Percentiles rank a stretch among this genome's conserved stretches.
phyloP scores from a whole-genome alignment of 2,329 filamentous ascomycete genomes.

The Cladosporium velox region DNA sequence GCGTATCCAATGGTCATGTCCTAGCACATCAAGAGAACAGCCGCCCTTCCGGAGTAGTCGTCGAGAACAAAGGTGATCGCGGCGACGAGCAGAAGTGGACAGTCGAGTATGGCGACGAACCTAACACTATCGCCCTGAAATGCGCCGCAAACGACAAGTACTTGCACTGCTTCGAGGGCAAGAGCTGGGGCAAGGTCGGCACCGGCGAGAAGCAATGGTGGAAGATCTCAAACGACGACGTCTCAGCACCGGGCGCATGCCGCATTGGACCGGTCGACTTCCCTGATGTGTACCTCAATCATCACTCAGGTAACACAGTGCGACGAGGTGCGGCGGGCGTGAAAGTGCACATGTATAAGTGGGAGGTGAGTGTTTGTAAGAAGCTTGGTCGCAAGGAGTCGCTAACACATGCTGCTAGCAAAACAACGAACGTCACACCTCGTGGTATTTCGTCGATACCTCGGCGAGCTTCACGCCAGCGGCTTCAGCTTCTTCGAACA shows the following conservation, averaged over 20 bases:
- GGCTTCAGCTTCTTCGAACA: not conserved
- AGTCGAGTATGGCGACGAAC: slow-evolving; percentile 12
- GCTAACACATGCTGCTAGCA: not conserved
- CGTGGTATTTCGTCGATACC: slow-evolving; percentile 19
- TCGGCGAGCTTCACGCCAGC: slow-evolving; percentile 10
- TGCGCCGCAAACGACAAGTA: slow-evolving; percentile 11
- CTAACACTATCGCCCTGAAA: slow-evolving; percentile 11
- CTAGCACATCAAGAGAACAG: not conserved
- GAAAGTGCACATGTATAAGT: slow-evolving; percentile 17
- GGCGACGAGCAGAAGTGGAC: slow-evolving; percentile 19
- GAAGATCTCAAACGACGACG: slow-evolving; percentile 14
- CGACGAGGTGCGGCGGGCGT: slow-evolving; percentile 3
- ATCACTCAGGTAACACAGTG: not conserved
- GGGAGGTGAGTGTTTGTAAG: slow-evolving; percentile 7
- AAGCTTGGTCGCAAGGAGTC: not conserved
- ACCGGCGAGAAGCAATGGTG: slow-evolving; percentile 19
- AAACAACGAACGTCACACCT: slow-evolving; percentile 3
- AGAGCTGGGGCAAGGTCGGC: slow-evolving; percentile 3
- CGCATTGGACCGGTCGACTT: slow-evolving; percentile 1
- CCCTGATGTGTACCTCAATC: slow-evolving; percentile 14
- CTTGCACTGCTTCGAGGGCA: slow-evolving; percentile 6
- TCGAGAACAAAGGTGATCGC: slow-evolving; percentile 18
- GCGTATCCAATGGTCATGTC: slow-evolving; percentile 18
- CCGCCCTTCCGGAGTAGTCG: slow-evolving; percentile 7
- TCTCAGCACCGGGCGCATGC: slow-evolving; percentile 12